Percentiles rank a stretch among this genome's conserved stretches.
phyloP scores from a whole-genome alignment of 2,329 filamentous ascomycete genomes.

The Fonsecaea pedrosoi region DNA sequence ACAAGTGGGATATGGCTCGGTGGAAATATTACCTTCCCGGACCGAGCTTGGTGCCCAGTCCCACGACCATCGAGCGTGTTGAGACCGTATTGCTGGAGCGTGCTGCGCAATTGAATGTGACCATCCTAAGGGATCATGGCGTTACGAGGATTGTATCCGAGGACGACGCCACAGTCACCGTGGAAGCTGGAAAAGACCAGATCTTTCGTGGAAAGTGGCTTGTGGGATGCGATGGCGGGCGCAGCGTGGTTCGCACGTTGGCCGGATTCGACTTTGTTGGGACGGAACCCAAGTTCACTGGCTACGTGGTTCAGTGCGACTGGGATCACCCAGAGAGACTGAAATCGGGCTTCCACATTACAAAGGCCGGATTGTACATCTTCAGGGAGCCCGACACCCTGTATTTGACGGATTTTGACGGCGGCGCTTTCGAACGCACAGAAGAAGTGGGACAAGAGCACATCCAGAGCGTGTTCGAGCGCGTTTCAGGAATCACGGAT shows the following conservation, averaged over 20 bases:
- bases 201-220: slow-evolving; percentile 47
- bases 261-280: slow-evolving; percentile 49
- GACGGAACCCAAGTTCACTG: slow-evolving; percentile 48
- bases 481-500: slow-evolving; percentile 25
- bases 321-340: slow-evolving; percentile 44
- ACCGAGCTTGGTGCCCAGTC: slow-evolving; percentile 19
- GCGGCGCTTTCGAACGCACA: slow-evolving; percentile 18
- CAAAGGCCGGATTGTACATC: slow-evolving; percentile 43
- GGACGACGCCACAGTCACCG: slow-evolving; percentile 22
- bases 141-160: slow-evolving; percentile 37
- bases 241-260: slow-evolving; percentile 48
- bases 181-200: slow-evolving; percentile 26
- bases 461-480: slow-evolving; percentile 32
- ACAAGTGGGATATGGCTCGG: slow-evolving; percentile 46
- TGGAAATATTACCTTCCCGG: slow-evolving; percentile 29
- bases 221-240: slow-evolving; percentile 53
- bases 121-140: slow-evolving; percentile 41
- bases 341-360: slow-evolving; percentile 40
- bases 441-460: slow-evolving; percentile 40
- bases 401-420: slow-evolving; percentile 38
- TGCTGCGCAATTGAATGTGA: slow-evolving; percentile 32
- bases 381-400: slow-evolving; percentile 36
- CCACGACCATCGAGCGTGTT: slow-evolving; percentile 36
- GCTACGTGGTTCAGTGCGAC: slow-evolving; percentile 46
- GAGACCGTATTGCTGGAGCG: slow-evolving; percentile 34